Evolutionary conservation across 306 rosid species (phyloP).

Genomic region (Styphnolobium japonicum): DNA sequence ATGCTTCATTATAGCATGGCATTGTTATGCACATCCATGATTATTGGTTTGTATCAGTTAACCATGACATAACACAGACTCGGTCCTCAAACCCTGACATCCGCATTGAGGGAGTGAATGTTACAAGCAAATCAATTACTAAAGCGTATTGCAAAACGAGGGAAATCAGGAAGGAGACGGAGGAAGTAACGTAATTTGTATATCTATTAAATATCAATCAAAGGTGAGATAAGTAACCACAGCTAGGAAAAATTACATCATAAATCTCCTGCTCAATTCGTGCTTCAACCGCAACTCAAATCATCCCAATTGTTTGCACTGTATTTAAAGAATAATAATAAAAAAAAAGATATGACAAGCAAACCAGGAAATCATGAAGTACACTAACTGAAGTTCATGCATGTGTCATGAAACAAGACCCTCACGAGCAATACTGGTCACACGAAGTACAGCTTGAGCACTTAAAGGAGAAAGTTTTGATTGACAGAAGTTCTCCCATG

Average conservation of each 20-base stretch:
- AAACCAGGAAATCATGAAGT: conserved; percentile 50
- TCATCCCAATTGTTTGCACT: conserved; percentile 45
- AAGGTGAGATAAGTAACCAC: conserved; percentile 29
- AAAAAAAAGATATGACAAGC: conserved; percentile 43
- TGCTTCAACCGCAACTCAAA: conserved; percentile 48
- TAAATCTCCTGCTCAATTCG: conserved; percentile 48
- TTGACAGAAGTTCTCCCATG: conserved; percentile 92
- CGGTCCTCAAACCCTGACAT: background rate
- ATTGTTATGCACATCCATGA: background rate
- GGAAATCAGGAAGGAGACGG: background rate
- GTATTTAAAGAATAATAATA: conserved; percentile 77
- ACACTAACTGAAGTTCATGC: conserved; percentile 35
- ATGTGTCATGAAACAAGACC: conserved; percentile 74
- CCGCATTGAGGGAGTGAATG: background rate
- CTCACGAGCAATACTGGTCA: conserved; percentile 68
- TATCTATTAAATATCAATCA: conserved; percentile 36
- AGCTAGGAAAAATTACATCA: conserved; percentile 24
- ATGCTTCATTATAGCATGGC: background rate
- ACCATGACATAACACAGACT: background rate
- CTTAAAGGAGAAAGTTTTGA: conserved; percentile 86
- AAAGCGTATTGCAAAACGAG: background rate
- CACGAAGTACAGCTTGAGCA: conserved; percentile 97
- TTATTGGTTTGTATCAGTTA: background rate
- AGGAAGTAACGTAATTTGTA: conserved; percentile 8
- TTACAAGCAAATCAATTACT: background rate